Percentiles rank a stretch among this genome's conserved stretches.
These are phyloP conservation scores for Cornus kousa DNA, from an alignment of 148 eudicot genomes.

Conservation along the genomic window DNA sequence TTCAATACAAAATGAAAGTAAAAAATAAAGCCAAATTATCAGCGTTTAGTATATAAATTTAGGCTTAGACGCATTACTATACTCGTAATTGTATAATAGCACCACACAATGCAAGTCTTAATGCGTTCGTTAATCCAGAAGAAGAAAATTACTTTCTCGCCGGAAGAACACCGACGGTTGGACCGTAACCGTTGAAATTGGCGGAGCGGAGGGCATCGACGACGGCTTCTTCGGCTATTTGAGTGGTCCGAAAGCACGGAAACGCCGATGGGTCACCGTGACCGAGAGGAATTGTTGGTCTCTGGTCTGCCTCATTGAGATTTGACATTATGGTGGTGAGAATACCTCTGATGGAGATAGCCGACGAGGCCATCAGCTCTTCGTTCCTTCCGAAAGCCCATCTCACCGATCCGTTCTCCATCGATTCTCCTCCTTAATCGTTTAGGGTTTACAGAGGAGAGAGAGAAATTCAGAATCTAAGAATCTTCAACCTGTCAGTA, in stretches of 20 bases:
- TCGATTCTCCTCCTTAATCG: neutral
- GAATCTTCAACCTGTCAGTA: too few species aligned
- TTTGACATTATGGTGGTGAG: constrained; percentile 20
- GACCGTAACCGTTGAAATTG: constrained; percentile 35
- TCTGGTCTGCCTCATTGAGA: constrained; percentile 11
- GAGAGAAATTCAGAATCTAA: neutral
- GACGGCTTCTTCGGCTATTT: constrained; percentile 36
- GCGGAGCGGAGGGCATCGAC: constrained; percentile 32
- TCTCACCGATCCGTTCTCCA: constrained; percentile 24
- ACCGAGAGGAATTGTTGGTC: constrained; percentile 27
- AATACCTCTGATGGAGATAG: constrained; percentile 27
- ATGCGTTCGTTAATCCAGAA: too few species aligned
- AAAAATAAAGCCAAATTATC: too few species aligned
- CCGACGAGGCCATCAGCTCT: constrained; percentile 8
- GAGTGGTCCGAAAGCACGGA: constrained; percentile 37
- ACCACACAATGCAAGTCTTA: too few species aligned
- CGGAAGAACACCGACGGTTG: constrained; percentile 28
- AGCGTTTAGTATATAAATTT: too few species aligned
- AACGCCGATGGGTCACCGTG: constrained; percentile 40
- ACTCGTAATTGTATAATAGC: too few species aligned
- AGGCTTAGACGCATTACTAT: too few species aligned
- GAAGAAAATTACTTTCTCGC: constrained; percentile 28
- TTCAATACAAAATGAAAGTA: too few species aligned
- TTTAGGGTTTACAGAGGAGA: neutral
- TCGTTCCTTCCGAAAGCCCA: constrained; percentile 33